Evolutionary conservation across 176 grass and related monocot genomes (phyloP).

Genomic region (Phoenix roebelenii): DNA sequence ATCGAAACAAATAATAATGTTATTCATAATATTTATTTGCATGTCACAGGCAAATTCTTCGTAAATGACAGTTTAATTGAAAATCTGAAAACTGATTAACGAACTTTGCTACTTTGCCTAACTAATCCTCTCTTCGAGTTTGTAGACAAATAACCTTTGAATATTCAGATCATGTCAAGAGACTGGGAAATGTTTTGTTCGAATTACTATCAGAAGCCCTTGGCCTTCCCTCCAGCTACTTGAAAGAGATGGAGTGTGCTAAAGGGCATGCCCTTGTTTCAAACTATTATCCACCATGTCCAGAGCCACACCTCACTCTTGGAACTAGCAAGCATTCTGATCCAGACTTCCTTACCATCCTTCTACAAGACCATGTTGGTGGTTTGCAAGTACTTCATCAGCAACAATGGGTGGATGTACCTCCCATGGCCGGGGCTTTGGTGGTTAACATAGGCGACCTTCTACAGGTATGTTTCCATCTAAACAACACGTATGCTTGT

Average conservation of each 20-base stretch:
- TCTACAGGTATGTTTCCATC: conserved; percentile 6
- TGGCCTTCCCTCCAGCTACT: background rate
- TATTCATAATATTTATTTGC: too few species aligned
- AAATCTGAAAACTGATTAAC: too few species aligned
- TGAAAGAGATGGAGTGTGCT: conserved; percentile 15
- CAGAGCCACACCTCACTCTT: conserved; percentile 23
- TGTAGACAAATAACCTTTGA: conserved; percentile 15
- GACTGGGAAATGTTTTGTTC: background rate
- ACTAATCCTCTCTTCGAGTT: too few species aligned
- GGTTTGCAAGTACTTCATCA: conserved; percentile 21
- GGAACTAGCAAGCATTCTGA: conserved; percentile 21
- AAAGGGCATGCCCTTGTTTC: conserved; percentile 5
- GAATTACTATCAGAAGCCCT: conserved; percentile 20
- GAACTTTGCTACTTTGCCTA: too few species aligned
- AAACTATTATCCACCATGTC: conserved; percentile 26
- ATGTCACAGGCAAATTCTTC: too few species aligned
- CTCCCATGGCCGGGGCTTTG: conserved; percentile 1
- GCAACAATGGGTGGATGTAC: conserved; percentile 9
- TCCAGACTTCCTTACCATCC: conserved; percentile 19
- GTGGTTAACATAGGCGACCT: conserved; percentile 26
- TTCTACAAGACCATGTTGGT: conserved; percentile 22
- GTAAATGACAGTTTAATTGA: too few species aligned
- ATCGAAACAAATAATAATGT: too few species aligned
- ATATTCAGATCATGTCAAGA: background rate
- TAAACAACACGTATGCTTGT: too few species aligned